Conservation (phyloP, 1,284 basidiomycete genomes). For the Kwoniella shivajii region DNA sequence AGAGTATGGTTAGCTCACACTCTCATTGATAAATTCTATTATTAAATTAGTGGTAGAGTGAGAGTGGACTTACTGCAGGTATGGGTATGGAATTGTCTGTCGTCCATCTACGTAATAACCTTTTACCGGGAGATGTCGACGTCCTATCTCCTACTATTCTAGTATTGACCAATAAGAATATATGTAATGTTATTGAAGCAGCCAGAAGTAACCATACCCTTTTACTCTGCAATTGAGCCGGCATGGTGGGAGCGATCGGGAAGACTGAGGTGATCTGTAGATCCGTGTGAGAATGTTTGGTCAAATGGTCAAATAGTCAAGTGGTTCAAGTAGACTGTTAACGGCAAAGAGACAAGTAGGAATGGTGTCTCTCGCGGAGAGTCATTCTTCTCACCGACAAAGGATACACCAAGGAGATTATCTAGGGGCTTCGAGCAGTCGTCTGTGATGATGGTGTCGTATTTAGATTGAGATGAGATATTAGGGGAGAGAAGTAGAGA, state of each 20-base stretch:
- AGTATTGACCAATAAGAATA: conserved; percentile 24
- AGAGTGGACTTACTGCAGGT: neutral
- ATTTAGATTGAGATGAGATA: too few relatives aligned
- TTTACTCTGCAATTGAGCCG: conserved; percentile 6
- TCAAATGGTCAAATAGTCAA: neutral
- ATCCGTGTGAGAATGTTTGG: too few relatives aligned
- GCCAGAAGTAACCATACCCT: conserved; percentile 39
- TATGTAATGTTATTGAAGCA: conserved; percentile 32
- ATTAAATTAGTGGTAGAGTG: neutral
- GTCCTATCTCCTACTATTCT: conserved; percentile 12
- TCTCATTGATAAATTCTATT: too few relatives aligned
- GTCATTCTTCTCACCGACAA: too few relatives aligned
- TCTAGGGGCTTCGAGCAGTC: too few relatives aligned
- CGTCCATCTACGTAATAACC: neutral
- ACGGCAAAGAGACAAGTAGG: too few relatives aligned
- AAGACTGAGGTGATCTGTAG: neutral
- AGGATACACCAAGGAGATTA: too few relatives aligned
- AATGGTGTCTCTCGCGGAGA: too few relatives aligned
- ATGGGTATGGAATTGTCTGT: neutral
- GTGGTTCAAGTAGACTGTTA: too few relatives aligned
- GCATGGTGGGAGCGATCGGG: neutral
- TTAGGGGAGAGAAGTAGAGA: too few relatives aligned
- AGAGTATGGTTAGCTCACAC: too few relatives aligned
- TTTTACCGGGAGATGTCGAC: neutral
- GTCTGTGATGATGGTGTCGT: too few relatives aligned